Percentiles rank a stretch among this genome's conserved stretches.
phyloP scores from a whole-genome alignment of 305 asterid species.

The Fraxinus baroniana region DNA sequence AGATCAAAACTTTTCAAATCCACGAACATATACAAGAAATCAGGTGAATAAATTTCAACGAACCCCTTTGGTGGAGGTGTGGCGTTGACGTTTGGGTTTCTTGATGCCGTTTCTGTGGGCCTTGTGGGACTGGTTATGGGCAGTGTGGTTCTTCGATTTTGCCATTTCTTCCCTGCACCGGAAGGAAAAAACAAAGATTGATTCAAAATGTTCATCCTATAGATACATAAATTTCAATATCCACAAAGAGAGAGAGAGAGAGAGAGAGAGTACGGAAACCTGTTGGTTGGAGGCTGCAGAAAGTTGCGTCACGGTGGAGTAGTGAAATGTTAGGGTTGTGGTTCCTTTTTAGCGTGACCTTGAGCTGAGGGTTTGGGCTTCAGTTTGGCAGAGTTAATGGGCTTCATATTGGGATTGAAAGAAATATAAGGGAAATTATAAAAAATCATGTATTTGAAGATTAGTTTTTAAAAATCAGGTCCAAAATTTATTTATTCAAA shows the following conservation, averaged over 20 bases:
- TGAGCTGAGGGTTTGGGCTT: neutral
- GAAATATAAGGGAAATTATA: neutral
- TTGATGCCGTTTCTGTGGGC: constrained; percentile 45
- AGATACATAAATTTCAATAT: neutral
- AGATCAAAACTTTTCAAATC: neutral
- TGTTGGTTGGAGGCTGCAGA: neutral
- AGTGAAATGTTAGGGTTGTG: neutral
- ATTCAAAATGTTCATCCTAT: neutral
- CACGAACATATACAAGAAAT: neutral
- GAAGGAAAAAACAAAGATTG: neutral
- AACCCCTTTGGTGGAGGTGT: constrained; percentile 39
- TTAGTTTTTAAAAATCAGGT: too few relatives aligned
- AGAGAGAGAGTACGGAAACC: neutral
- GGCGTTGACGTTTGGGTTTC: constrained; percentile 37
- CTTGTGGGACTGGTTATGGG: constrained; percentile 30
- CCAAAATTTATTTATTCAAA: too few relatives aligned
- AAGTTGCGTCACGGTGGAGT: neutral
- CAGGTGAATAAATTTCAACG: neutral
- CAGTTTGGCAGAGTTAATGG: neutral
- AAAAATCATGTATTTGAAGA: too few relatives aligned
- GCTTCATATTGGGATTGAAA: neutral
- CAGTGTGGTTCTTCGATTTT: constrained; percentile 44
- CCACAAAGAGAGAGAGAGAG: neutral
- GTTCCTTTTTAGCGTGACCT: neutral
- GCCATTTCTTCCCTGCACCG: constrained; percentile 22